Evolutionary conservation across 2,329 filamentous ascomycete genomes (phyloP).

Genomic region (Pseudogymnoascus sp.): DNA sequence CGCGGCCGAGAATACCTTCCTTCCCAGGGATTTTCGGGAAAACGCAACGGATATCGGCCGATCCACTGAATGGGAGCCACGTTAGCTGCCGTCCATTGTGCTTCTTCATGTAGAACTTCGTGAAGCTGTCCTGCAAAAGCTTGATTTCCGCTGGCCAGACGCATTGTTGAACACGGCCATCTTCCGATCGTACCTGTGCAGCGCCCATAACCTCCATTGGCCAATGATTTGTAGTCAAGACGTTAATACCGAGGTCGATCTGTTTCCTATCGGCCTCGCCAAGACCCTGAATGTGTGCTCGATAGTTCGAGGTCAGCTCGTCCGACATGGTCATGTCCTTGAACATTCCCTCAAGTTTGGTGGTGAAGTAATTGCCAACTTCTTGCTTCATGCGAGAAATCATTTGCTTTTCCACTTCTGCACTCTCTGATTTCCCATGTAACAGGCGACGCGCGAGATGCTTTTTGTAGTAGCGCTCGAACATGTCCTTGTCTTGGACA

Average conservation of each 20-base stretch:
- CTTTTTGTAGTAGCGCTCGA: constrained; percentile 97
- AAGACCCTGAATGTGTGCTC: constrained; percentile 52
- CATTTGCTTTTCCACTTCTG: constrained; percentile 91
- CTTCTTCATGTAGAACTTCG: constrained; percentile 78
- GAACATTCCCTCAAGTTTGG: constrained; percentile 95
- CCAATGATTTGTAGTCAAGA: constrained; percentile 93
- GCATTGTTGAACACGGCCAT: constrained; percentile 44
- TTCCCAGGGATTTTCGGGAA: constrained; percentile 69
- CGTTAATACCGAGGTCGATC: constrained; percentile 74
- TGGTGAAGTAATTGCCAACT: constrained; percentile 86
- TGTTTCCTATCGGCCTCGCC: constrained; percentile 49
- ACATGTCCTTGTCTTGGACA: constrained; percentile 84
- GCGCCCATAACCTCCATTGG: constrained; percentile 78
- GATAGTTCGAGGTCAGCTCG: constrained; percentile 73
- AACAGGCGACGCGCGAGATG: constrained; percentile 83
- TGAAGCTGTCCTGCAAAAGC: constrained; percentile 73
- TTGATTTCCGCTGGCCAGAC: constrained; percentile 70
- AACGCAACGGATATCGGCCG: constrained; percentile 75
- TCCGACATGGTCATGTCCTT: constrained; percentile 86
- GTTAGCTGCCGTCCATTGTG: constrained; percentile 83
- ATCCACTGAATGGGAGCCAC: constrained; percentile 68
- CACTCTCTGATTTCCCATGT: constrained; percentile 81
- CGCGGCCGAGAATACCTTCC: constrained; percentile 53
- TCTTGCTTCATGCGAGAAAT: constrained; percentile 96
- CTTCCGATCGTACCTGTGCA: constrained; percentile 43